Conservation (phyloP, 352 stramenopile species). For the Phytophthora megakarya region DNA sequence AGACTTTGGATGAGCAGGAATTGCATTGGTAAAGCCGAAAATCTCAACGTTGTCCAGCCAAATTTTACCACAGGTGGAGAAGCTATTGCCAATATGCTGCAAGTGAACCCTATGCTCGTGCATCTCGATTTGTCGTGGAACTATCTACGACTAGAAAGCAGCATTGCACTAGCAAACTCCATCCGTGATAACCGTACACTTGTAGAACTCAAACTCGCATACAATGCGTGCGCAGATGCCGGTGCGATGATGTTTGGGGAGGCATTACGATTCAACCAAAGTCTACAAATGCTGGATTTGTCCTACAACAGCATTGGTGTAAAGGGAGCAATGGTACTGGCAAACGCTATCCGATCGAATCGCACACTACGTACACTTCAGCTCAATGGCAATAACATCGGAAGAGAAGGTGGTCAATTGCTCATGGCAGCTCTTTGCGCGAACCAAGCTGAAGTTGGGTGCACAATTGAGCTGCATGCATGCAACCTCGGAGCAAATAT, state of each 20-base stretch:
- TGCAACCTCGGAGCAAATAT: slow-evolving; percentile 61
- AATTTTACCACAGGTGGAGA: slow-evolving; percentile 87
- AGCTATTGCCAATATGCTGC: slow-evolving; percentile 89
- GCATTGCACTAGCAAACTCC: slow-evolving; percentile 64
- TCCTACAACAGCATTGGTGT: slow-evolving; percentile 82
- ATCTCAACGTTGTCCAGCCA: slow-evolving; percentile 88
- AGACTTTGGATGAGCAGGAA: slow-evolving; percentile 83
- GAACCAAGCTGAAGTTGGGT: slow-evolving; percentile 58
- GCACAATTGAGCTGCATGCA: slow-evolving; percentile 59
- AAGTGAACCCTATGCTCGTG: slow-evolving; percentile 71
- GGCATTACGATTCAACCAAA: slow-evolving; percentile 62
- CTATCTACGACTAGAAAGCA: slow-evolving; percentile 81
- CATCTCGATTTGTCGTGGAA: slow-evolving; percentile 92
- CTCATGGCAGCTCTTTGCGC: slow-evolving; percentile 70
- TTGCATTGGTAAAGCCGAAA: slow-evolving; percentile 86
- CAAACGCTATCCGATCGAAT: slow-evolving; percentile 65
- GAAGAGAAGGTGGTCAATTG: slow-evolving; percentile 66
- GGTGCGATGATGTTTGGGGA: slow-evolving; percentile 82
- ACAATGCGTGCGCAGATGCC: slow-evolving; percentile 77
- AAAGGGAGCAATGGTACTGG: slow-evolving; percentile 73
- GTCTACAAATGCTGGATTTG: slow-evolving; percentile 67
- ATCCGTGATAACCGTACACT: slow-evolving; percentile 73
- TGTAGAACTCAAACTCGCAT: slow-evolving; percentile 68
- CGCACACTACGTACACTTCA: slow-evolving; percentile 61
- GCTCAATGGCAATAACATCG: slow-evolving; percentile 82